Evolutionary conservation across 768 basidiomycete genomes (phyloP), one percentile per base, ranked within the genome.

Genomic region (Suillus alpinus): DNA sequence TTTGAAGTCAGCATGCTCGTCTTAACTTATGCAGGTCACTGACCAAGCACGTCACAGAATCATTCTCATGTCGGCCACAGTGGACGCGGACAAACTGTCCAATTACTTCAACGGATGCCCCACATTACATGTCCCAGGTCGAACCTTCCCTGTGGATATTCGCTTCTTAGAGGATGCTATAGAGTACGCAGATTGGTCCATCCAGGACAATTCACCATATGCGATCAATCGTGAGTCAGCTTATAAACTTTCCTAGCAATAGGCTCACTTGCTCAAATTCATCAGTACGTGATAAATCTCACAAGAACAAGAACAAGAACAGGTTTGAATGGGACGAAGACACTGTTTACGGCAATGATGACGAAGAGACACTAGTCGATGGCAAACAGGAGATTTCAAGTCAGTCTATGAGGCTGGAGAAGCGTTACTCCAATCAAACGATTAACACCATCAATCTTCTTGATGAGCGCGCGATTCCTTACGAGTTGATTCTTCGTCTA

Each of bases 51-150:
- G 61, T 56, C 16, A 32, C 59, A 95, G 93, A 74, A 86, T 99
- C 43, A 85, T 98, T 16, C 81, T 98, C 51, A 99, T 99, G 96
- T 96, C 94, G 36, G 96, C 97, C 1, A 99, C 97, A 0, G 80
- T 97, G 29, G 94, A 99, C 65, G 87, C 93, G 1, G 88, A 92
- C 59, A 95, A 95, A 77, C 86, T 98, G 43, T 91, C 95, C 12
- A 76, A 74, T 14, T 98, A 89, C 72, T 97, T 98, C 70, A 92
- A 88, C n/a, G 85, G 85, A 50, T 89, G 89, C 65, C 93, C 94
- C 0, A 84, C 87, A 18, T 79, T 98, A 13, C 86, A 88, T 61
- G 91, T 99, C 32, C 95, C 95, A 18, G 97, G 96, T 3, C 85
- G 96, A 18, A 98, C 95, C 1, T 98, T 92, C 76, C 96, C 96